Percentiles rank a stretch among this genome's conserved stretches.
These are phyloP conservation scores for Knoxdaviesia capensis DNA, from an alignment of 2,329 filamentous ascomycete species.

Conservation along the genomic window DNA sequence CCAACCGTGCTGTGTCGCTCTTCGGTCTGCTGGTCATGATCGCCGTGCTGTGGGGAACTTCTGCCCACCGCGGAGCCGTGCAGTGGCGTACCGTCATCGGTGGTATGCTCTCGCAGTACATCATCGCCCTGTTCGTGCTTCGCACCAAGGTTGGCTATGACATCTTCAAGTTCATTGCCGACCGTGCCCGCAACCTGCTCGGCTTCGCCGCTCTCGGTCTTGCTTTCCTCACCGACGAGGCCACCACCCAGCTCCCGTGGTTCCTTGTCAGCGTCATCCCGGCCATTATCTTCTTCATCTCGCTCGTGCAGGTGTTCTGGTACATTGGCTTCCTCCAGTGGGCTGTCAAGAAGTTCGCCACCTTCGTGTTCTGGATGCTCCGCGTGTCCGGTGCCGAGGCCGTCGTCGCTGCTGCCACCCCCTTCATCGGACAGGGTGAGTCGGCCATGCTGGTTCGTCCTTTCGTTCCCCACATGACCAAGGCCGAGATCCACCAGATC, in stretches of 20 bases:
- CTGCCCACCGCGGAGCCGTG: slow-evolving; percentile 40
- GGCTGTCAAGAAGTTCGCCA: slow-evolving; percentile 73
- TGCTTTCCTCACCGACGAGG: slow-evolving; percentile 34
- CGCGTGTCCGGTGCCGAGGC: slow-evolving; percentile 78
- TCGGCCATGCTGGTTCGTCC: slow-evolving; percentile 82
- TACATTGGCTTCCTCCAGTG: slow-evolving; percentile 69
- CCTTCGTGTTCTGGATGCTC: slow-evolving; percentile 82
- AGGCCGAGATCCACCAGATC: slow-evolving; percentile 77
- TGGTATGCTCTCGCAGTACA: slow-evolving; percentile 74
- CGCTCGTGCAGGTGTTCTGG: slow-evolving; percentile 73
- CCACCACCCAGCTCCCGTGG: slow-evolving; percentile 30
- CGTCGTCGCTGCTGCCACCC: slow-evolving; percentile 81
- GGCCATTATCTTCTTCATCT: slow-evolving; percentile 89
- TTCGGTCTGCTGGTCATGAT: slow-evolving; percentile 61
- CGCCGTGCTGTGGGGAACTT: slow-evolving; percentile 46
- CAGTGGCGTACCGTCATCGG: slow-evolving; percentile 70
- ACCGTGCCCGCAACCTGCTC: slow-evolving; percentile 51
- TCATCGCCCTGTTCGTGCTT: slow-evolving; percentile 75
- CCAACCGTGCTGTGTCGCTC: slow-evolving; percentile 61
- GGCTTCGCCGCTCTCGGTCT: slow-evolving; percentile 58
- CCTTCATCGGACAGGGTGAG: slow-evolving; percentile 88
- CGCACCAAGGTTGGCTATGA: slow-evolving; percentile 64
- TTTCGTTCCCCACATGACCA: slow-evolving; percentile 68
- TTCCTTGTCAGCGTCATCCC: slow-evolving; percentile 71
- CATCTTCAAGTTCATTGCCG: slow-evolving; percentile 79